Base-by-base conservation (phyloP, 1,284 basidiomycete species). In the Phylloboletellus chloephorus region DNA sequence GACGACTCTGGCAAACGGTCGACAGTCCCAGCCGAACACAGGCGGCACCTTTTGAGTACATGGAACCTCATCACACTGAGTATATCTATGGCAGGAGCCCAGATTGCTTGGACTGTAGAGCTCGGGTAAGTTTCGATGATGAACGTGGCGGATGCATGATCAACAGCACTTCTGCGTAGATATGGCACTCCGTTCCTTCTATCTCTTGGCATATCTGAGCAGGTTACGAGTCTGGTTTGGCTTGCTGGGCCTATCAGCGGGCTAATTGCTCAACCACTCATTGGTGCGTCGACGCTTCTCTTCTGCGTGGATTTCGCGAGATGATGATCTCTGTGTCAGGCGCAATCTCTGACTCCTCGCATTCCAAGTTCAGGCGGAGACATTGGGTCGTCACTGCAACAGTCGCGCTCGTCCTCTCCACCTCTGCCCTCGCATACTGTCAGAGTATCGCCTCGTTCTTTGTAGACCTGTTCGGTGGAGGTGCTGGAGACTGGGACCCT, bases 131-230 rank as follows among this genome's bases (percentile, higher is more conserved):
- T 60, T 58, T 40, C 32, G 7, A 32, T 22, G 21, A 7, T 13
- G 19, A 46, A 39, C 41, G 33, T 41, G 42, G 40, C 12, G 15
- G 20, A 15, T 26, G 28, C 15, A 5, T 37, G 36, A 22, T 36
- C 23, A 29, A 37, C 48, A 24, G 41, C 40, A 16, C 24, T 47
- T 37, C 31, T 50, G 19, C 47, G 51, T 45, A 92, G 90, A 57
- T 95, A 95, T 58, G 93, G 93, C 22, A 97, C 93, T 2, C 94
- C 95, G 0, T 97, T 96, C 64, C 71, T 98, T 31, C 74, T 96
- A 9, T 77, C 75, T 11, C 79, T 98, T 9, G 95, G 95, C 7
- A 73, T 98, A 21, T 86, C 89, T 2, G 93, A 95, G 59, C 81
- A 91, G 56, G 71, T 91, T 20, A 97, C 96, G 4, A 88, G 89